Conservation (phyloP, 177 flowering plant genomes). For the Telopea speciosissima region DNA sequence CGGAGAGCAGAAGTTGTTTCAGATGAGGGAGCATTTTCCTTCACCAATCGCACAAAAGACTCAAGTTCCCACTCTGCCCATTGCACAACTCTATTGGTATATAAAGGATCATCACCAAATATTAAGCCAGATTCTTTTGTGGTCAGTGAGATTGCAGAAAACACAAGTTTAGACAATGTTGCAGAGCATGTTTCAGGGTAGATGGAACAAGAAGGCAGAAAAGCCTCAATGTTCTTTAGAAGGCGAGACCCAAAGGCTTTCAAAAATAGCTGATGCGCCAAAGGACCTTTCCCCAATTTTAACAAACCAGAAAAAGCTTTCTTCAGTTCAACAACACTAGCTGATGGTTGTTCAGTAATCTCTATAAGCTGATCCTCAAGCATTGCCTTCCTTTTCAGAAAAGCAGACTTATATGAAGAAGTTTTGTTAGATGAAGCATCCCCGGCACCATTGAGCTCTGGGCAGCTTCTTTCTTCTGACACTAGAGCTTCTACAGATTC, state of each 20-base stretch:
- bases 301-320: constrained; percentile 54
- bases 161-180: constrained; percentile 65
- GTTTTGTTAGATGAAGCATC: constrained; percentile 40
- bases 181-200: constrained; percentile 76
- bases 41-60: constrained; percentile 72
- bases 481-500: constrained; percentile 71
- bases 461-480: constrained; percentile 52
- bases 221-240: constrained; percentile 54
- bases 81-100: constrained; percentile 68
- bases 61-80: constrained; percentile 97
- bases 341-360: constrained; percentile 60
- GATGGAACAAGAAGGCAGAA: constrained; percentile 70
- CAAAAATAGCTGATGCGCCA: constrained; percentile 71
- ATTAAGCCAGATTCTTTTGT: constrained; percentile 55
- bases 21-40: constrained; percentile 76
- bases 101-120: constrained; percentile 77
- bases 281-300: constrained; percentile 77
- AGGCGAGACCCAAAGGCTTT: constrained; percentile 66
- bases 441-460: constrained; percentile 46
- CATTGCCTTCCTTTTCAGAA: constrained; percentile 57
- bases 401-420: constrained; percentile 51
- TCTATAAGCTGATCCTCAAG: constrained; percentile 72
- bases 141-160: constrained; percentile 62
- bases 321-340: constrained; percentile 48
- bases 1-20: constrained; percentile 71